Base-by-base conservation (phyloP, 2,329 filamentous ascomycete genomes). In the Penicillium frequentans region DNA sequence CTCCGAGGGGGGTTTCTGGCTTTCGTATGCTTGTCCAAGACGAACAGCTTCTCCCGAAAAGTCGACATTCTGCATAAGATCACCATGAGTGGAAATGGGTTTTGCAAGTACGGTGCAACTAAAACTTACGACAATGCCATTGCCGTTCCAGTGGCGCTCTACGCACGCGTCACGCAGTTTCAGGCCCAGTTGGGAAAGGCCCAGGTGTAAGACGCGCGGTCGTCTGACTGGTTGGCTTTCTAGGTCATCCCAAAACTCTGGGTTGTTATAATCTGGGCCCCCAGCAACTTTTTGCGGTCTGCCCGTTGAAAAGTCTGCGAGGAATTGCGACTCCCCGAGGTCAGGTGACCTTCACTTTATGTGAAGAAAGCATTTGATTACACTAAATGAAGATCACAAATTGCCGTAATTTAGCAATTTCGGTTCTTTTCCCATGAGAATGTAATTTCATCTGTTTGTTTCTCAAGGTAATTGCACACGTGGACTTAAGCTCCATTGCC, bases 11-110 rank as follows among this genome's bases (percentile, higher is more conserved):
- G 63, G 14, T 26, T 66, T 62, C 13, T 56, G 46, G 10, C 37
- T 53, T 56, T 74, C 72, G 3, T 37, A 29, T 8, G 69, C 61
- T 50, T 57, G 64, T 2, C 73, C 73, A 1, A 70, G 58, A 21
- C 73, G 72, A n/a, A 75, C 70, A 27, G 73, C 73, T 64, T 74
- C 71, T 37, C 63, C 52, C 50, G 73, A 75, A 29, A 75, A 75
- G 52, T 75, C 73, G 33, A 68, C 71, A 31, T 75, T 75, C 72
- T 75, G 35, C n/a, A 14, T 31, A 14, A 31, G 26, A 43, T 21
- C 6, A 23, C 8, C 11, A 31, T n/a, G 35, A 19, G 23, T 49
- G 24, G n/a, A 46, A 37, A 31, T 14, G 23, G n/a, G 10, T 26
- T 46, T 3, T 24, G 14, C n/a, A 37, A 8, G 8, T 9, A 37